Evolutionary conservation across 2,329 filamentous ascomycete genomes (phyloP).

Genomic region (Pezicula neosporulosa): DNA sequence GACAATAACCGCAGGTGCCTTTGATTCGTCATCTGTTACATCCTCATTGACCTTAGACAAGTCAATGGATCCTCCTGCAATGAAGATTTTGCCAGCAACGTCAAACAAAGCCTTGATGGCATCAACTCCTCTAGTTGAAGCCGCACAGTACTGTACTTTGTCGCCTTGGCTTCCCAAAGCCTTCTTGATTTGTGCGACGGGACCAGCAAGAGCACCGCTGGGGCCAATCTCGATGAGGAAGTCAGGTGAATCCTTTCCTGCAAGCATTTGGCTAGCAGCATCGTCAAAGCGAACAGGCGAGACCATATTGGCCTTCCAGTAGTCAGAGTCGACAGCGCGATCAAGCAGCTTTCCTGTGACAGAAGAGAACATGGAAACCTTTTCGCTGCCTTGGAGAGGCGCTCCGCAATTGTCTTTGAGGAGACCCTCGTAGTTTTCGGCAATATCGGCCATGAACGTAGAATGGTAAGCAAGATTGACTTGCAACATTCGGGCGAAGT

Average conservation of each 20-base stretch:
- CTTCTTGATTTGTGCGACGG: constrained; percentile 20
- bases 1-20: constrained; percentile 20
- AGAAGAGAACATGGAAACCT: neutral
- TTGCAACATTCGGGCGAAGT: constrained; percentile 29
- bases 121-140: neutral
- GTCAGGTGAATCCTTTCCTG: neutral
- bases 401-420: neutral
- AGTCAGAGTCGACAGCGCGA: neutral
- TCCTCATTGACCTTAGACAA: constrained; percentile 37
- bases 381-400: neutral
- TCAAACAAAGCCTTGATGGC: neutral
- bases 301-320: constrained; percentile 1
- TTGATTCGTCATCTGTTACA: constrained; percentile 15
- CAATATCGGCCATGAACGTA: constrained; percentile 31
- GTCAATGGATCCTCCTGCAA: neutral
- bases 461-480: constrained; percentile 39
- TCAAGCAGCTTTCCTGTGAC: neutral
- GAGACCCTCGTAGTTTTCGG: constrained; percentile 3
- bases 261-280: neutral
- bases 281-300: constrained; percentile 3
- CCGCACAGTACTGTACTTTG: constrained; percentile 13
- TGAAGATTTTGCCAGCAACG: constrained; percentile 1
- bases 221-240: constrained; percentile 28
- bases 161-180: neutral
- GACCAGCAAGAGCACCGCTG: constrained; percentile 27